phyloP scores from a whole-genome alignment of 1,284 basidiomycete genomes.

The Cutaneotrichosporon sp. region DNA sequence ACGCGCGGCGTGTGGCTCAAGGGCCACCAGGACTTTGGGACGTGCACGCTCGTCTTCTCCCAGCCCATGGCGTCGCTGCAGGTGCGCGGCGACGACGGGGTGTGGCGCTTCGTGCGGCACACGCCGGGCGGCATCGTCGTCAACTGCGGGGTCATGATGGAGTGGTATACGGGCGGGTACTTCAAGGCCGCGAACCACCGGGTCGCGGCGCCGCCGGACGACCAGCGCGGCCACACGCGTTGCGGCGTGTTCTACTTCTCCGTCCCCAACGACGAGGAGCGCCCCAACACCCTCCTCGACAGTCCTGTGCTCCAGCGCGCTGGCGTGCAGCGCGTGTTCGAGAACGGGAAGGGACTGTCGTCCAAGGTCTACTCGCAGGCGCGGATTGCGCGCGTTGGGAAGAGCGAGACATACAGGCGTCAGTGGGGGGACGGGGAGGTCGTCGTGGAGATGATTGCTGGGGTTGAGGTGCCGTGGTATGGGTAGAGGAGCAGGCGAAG shows the following conservation, averaged over 20 bases:
- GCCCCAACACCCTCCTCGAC: constrained; percentile 43
- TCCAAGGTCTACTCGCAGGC: constrained; percentile 27
- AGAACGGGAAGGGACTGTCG: constrained; percentile 23
- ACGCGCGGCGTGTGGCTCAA: constrained; percentile 31
- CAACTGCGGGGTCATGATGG: constrained; percentile 35
- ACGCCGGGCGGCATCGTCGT: constrained; percentile 33
- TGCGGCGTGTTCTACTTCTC: constrained; percentile 55
- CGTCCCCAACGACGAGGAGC: constrained; percentile 51
- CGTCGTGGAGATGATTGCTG: constrained; percentile 30
- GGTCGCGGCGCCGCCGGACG: constrained; percentile 51
- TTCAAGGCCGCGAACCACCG: constrained; percentile 53
- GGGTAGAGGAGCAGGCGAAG: too few relatives aligned
- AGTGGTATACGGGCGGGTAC: constrained; percentile 36
- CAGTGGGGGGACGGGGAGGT: constrained; percentile 28
- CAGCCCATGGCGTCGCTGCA: constrained; percentile 33
- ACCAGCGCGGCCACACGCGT: constrained; percentile 50
- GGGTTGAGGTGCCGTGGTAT: constrained; percentile 28
- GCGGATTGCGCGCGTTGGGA: constrained; percentile 32
- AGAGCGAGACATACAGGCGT: constrained; percentile 30
- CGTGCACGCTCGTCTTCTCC: constrained; percentile 20
- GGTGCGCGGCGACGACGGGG: constrained; percentile 26
- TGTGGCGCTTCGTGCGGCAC: constrained; percentile 31
- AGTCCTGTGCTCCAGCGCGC: constrained; percentile 35
- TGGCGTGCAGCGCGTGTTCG: constrained; percentile 21
- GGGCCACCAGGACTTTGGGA: constrained; percentile 32